Evolutionary conservation across 2,329 filamentous ascomycete species (phyloP).

Genomic region (Capronia coronata): DNA sequence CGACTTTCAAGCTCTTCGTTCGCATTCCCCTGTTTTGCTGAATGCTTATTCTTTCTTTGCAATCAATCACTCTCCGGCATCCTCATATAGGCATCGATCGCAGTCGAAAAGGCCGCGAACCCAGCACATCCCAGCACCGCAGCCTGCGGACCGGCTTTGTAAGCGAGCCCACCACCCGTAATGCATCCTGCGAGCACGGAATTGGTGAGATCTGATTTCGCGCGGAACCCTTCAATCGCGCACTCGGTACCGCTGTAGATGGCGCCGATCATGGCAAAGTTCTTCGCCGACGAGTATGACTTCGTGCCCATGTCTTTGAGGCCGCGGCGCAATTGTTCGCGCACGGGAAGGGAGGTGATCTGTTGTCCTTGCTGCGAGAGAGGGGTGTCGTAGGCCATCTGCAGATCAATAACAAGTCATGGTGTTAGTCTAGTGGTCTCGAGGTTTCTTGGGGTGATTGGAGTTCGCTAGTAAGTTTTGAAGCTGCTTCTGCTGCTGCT

Average conservation of each 20-base stretch:
- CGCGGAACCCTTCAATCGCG: conserved; percentile 80
- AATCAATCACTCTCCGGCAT: conserved; percentile 55
- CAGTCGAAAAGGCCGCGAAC: conserved; percentile 86
- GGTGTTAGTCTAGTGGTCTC: too few species aligned
- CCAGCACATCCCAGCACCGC: conserved; percentile 81
- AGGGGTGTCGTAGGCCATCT: conserved; percentile 98
- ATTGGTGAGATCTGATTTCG: conserved; percentile 90
- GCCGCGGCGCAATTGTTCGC: conserved; percentile 74
- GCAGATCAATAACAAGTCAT: neutral
- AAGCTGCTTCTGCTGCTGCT: too few species aligned
- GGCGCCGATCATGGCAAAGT: conserved; percentile 88
- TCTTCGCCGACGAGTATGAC: conserved; percentile 78
- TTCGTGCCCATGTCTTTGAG: conserved; percentile 92
- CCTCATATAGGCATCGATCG: conserved; percentile 87
- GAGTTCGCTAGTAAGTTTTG: too few species aligned
- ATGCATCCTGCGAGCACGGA: conserved; percentile 81
- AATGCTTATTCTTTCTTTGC: neutral
- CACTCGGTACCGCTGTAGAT: conserved; percentile 92
- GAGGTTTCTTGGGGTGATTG: too few species aligned
- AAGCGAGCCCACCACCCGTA: conserved; percentile 81
- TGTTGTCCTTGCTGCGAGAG: conserved; percentile 55
- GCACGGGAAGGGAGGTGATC: conserved; percentile 63
- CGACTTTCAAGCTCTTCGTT: too few species aligned
- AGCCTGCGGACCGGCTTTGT: conserved; percentile 82
- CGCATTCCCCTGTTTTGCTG: neutral